Conservation (phyloP, 306 rosid species). For the Malus domestica region DNA sequence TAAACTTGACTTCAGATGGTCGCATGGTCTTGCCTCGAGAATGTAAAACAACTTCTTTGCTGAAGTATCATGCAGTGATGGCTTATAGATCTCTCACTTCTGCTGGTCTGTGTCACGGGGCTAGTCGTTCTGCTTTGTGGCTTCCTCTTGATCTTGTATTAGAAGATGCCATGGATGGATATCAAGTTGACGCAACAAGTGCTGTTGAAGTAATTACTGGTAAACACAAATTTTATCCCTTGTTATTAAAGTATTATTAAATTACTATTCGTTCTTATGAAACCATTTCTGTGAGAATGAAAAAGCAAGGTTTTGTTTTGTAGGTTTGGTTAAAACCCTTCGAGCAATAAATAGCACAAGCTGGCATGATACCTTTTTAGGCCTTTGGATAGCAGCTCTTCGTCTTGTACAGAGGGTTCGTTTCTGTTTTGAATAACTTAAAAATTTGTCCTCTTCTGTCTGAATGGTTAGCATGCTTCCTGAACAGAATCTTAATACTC, state of each 20-base stretch:
- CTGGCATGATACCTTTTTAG: constrained; percentile 92
- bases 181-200: constrained; percentile 84
- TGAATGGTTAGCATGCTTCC: background rate
- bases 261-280: constrained; percentile 4
- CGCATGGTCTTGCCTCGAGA: constrained; percentile 44
- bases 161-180: constrained; percentile 98
- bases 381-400: constrained; percentile 93
- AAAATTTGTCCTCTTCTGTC: background rate
- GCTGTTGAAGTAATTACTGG: constrained; percentile 76
- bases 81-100: constrained; percentile 73
- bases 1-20: constrained; percentile 50
- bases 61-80: constrained; percentile 63
- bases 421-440: constrained; percentile 16
- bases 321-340: constrained; percentile 83
- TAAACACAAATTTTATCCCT: constrained; percentile 16
- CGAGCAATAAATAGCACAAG: constrained; percentile 87
- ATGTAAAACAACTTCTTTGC: constrained; percentile 56
- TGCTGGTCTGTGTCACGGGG: constrained; percentile 66
- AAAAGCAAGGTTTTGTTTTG: constrained; percentile 16
- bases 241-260: constrained; percentile 13
- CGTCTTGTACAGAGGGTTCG: constrained; percentile 92
- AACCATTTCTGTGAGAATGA: constrained; percentile 8
- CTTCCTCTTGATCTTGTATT: constrained; percentile 88
- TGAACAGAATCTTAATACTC: background rate
- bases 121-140: constrained; percentile 80